Conservation (phyloP, 176 grass and related monocot genomes). For the Puccinellia tenuiflora region DNA sequence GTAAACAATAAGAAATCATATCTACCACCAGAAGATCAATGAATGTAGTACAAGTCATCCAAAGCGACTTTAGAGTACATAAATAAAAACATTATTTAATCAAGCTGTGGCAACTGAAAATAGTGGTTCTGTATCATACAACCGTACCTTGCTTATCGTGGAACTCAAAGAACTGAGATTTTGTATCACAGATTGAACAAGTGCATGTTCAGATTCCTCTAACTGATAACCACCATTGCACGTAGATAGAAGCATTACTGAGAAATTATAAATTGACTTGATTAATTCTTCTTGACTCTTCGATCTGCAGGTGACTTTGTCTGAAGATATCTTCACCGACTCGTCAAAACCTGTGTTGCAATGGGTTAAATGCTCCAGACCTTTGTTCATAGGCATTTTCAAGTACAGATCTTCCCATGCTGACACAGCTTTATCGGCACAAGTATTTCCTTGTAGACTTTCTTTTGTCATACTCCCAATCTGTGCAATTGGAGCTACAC, state of each 20-base stretch:
- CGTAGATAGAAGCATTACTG: conserved; percentile 37
- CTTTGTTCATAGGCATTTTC: conserved; percentile 2
- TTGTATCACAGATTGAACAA: conserved; percentile 36
- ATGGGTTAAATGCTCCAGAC: conserved; percentile 14
- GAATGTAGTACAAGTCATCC: not conserved
- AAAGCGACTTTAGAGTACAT: not conserved
- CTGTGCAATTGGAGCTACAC: not conserved
- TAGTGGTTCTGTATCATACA: conserved; percentile 10
- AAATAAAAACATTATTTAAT: not conserved
- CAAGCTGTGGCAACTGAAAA: not conserved
- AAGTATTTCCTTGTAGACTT: not conserved
- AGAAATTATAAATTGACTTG: conserved; percentile 47
- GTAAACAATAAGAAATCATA: not conserved
- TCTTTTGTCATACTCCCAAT: not conserved
- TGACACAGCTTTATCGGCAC: conserved; percentile 3
- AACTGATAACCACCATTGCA: conserved; percentile 25
- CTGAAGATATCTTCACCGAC: not conserved
- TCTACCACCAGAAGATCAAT: not conserved
- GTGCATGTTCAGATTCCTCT: conserved; percentile 30
- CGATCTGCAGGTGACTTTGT: not conserved
- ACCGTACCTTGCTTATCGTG: conserved; percentile 35
- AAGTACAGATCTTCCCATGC: conserved; percentile 16
- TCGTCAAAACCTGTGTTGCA: not conserved
- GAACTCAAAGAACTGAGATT: conserved; percentile 49
- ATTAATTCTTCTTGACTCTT: conserved; percentile 28